Base-by-base conservation (phyloP, 768 basidiomycete genomes). In the Calocybe gangraenosa region DNA sequence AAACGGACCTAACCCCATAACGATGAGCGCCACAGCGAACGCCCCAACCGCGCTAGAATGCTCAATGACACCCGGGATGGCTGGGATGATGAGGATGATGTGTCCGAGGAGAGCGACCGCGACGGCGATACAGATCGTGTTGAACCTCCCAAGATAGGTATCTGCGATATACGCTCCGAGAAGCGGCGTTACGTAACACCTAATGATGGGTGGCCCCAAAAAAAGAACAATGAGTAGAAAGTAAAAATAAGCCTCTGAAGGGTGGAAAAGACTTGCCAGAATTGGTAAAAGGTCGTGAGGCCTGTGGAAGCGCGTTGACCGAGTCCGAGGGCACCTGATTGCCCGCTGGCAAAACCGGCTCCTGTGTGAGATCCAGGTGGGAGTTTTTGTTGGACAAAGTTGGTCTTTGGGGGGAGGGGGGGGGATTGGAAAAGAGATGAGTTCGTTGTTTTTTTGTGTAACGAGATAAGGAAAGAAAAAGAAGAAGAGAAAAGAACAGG, bases 291-390 rank as follows among this genome's bases (percentile, higher is more conserved):
- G 0, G 82, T 85, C 6, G 71, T 78, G 40, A 88, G 60, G 54
- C 85, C 87, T 3, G 84, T 87, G 0, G 86, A 78, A 13, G 84
- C 78, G 31, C 74, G 81, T 57, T 91, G 85, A 1, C 82, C 83
- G 40, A 70, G 61, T 10, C 74, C 78, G 7, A 88, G 72, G 0
- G 87, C 87, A 48, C 87, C 86, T 3, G 85, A 75, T 53, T 82
- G 81, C 2, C 77, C 79, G 36, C 59, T 42, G 0, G 59, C 37
- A 4, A 76, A 74, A 9, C 75, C 77, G 0, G 83, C 77, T 15
- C 87, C 87, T 0, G 85, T 87, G 35, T 58, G 71, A 0, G 85
- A 87, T 37, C 79, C 81, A 0, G 57, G 47, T 2, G 87, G 87
- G 6, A 89, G 76, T 0, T 75, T 74, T 47, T 79, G 77, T 58